Conservation (phyloP, 805 yeast genomes). For the Candida anglica region DNA sequence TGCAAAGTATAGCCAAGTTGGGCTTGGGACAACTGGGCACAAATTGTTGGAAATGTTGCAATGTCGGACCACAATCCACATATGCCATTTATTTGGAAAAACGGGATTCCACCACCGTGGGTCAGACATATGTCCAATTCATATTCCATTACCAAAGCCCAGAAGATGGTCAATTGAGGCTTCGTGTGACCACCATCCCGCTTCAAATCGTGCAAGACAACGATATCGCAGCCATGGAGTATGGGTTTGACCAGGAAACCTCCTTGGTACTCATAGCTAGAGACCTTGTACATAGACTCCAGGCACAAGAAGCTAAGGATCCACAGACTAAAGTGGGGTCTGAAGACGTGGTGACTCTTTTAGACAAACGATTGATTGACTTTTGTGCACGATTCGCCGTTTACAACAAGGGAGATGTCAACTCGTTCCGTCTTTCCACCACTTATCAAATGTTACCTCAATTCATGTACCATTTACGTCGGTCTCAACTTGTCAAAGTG, state of each 20-base stretch:
- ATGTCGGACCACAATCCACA: conserved; percentile 52
- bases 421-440: conserved; percentile 47
- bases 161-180: conserved; percentile 43
- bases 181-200: conserved; percentile 59
- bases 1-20: conserved; percentile 25
- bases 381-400: conserved; percentile 34
- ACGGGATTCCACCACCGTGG: conserved; percentile 23
- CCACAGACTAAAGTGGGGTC: conserved; percentile 8
- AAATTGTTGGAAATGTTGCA: conserved; percentile 57
- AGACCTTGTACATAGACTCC: conserved; percentile 43
- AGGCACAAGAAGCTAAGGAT: conserved; percentile 11
- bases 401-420: conserved; percentile 43
- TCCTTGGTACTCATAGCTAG: conserved; percentile 61
- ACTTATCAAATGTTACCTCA: conserved; percentile 58
- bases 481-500: conserved; percentile 62
- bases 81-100: conserved; percentile 58
- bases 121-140: conserved; percentile 45
- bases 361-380: conserved; percentile 28
- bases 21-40: conserved; percentile 49
- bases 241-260: conserved; percentile 65
- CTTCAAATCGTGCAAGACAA: conserved; percentile 39
- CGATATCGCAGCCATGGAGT: conserved; percentile 37
- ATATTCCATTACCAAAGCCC: conserved; percentile 51
- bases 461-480: conserved; percentile 61
- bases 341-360: conserved; percentile 44